A percentile compares a stretch with the other conserved stretches of the same genome.
Evolutionary conservation across 257 asterid species (phyloP).

Genomic region (Gynochthodes officinalis): DNA sequence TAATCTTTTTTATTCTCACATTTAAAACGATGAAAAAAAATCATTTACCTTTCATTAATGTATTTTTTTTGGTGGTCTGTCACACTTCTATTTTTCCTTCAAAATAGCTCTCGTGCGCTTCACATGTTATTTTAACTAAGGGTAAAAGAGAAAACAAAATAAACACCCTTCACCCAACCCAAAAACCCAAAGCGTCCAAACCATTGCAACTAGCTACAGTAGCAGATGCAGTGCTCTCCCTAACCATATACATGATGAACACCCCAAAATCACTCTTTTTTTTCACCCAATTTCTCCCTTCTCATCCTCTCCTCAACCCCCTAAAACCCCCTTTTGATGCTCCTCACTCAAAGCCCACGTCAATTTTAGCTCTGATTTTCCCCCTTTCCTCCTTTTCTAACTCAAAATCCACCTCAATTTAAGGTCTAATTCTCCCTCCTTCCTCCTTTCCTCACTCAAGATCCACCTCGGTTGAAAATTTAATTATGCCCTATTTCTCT

Average conservation of each 20-base stretch:
- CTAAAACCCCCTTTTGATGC: background rate
- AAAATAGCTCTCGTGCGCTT: too few relatives aligned
- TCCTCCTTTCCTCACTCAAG: conserved; percentile 16
- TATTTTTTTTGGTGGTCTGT: too few relatives aligned
- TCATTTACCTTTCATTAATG: too few relatives aligned
- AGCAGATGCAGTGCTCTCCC: conserved; percentile 48
- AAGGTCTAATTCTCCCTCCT: conserved; percentile 53
- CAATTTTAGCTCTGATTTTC: too few relatives aligned
- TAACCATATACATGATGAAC: conserved; percentile 41
- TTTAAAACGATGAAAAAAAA: too few relatives aligned
- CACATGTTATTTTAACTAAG: too few relatives aligned
- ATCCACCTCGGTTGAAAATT: conserved; percentile 43
- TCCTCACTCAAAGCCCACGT: too few relatives aligned
- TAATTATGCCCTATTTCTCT: conserved; percentile 38
- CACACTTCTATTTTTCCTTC: background rate
- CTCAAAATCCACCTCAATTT: conserved; percentile 24
- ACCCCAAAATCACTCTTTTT: conserved; percentile 40
- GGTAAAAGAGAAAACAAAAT: too few relatives aligned
- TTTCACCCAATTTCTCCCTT: conserved; percentile 34
- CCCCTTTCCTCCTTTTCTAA: too few relatives aligned
- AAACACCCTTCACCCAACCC: background rate
- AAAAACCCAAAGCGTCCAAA: background rate
- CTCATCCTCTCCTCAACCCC: conserved; percentile 13
- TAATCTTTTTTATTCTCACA: too few relatives aligned
- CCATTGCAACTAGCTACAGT: background rate